A percentile compares a stretch with the other conserved stretches of the same genome.
These are phyloP conservation scores for Alternaria viburni DNA, from an alignment of 2,329 filamentous ascomycete species.

Conservation along the genomic window DNA sequence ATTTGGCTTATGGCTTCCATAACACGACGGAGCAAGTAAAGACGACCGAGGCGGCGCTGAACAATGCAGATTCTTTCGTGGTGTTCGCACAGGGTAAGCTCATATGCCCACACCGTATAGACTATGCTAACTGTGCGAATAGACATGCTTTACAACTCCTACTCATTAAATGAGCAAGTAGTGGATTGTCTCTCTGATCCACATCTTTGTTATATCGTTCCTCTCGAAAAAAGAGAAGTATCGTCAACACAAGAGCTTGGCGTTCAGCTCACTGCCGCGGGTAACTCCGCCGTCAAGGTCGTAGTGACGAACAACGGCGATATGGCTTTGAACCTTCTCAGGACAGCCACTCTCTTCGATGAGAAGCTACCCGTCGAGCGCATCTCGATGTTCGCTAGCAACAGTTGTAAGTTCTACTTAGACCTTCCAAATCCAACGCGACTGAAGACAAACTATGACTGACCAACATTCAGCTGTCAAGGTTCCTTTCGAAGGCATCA, in stretches of 20 bases:
- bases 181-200: neutral
- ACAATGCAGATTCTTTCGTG: neutral
- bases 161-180: neutral
- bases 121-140: neutral
- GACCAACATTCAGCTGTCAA: neutral
- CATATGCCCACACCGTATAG: neutral
- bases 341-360: constrained; percentile 62
- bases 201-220: neutral
- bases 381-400: constrained; percentile 58
- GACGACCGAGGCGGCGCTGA: neutral
- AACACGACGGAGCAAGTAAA: neutral
- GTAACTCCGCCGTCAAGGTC: constrained; percentile 62
- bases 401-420: constrained; percentile 27
- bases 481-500: neutral
- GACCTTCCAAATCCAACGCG: neutral
- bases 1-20: neutral
- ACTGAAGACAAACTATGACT: neutral
- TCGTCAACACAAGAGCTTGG: constrained; percentile 14
- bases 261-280: constrained; percentile 54
- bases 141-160: neutral
- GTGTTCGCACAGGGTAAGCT: neutral
- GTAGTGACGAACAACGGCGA: constrained; percentile 61
- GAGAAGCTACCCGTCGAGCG: constrained; percentile 59
- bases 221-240: neutral
- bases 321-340: constrained; percentile 59